These are phyloP conservation scores for Lactarius quietus DNA, from an alignment of 768 basidiomycete genomes.

Conservation along the genomic window DNA sequence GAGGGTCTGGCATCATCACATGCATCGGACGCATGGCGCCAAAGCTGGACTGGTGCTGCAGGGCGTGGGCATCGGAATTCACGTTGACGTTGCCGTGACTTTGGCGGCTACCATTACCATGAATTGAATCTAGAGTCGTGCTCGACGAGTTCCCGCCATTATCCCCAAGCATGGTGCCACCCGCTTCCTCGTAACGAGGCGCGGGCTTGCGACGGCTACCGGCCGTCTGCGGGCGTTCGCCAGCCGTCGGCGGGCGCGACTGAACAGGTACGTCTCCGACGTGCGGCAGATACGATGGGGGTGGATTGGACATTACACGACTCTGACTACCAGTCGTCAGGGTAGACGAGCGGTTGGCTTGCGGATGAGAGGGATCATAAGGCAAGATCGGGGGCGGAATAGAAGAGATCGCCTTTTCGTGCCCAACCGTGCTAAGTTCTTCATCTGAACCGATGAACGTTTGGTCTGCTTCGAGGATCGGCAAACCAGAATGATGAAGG, in stretches of 20 bases:
- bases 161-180: background rate
- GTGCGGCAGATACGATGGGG: background rate
- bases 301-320: background rate
- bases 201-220: conserved; percentile 23
- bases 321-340: conserved; percentile 6
- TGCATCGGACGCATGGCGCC: conserved; percentile 32
- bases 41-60: conserved; percentile 34
- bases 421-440: conserved; percentile 16
- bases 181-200: conserved; percentile 20
- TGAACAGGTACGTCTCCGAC: conserved; percentile 13
- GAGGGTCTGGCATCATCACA: conserved; percentile 32
- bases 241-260: no score
- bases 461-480: background rate
- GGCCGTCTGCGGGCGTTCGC: conserved; percentile 14
- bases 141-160: conserved; percentile 23
- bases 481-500: background rate
- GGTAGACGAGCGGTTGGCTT: conserved; percentile 12
- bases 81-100: conserved; percentile 2
- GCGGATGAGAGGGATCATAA: background rate
- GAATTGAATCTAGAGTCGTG: conserved; percentile 26
- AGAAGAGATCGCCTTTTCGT: conserved; percentile 16
- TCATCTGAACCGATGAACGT: conserved; percentile 22
- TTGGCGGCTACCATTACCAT: background rate
- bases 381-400: background rate
- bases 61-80: conserved; percentile 15